A percentile compares a stretch with the other conserved stretches of the same genome.
Evolutionary conservation across 176 grass and related monocot genomes (phyloP).

Genomic region (Zoysia pacifica): DNA sequence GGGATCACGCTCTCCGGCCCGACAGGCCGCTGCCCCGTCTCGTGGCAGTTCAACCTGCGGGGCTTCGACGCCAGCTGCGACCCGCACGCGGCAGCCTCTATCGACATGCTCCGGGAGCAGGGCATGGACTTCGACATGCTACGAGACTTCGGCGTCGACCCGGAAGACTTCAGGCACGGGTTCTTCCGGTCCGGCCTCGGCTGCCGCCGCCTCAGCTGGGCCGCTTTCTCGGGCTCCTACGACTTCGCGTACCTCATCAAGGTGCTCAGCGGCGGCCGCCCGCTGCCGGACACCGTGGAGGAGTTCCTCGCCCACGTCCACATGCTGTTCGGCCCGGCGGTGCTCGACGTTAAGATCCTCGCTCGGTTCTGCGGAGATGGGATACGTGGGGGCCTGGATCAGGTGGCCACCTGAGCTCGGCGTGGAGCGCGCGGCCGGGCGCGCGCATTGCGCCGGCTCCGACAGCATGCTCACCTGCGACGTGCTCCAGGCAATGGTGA

Average conservation of each 20-base stretch:
- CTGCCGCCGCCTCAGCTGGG: not conserved
- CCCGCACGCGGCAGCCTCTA: conserved; percentile 20
- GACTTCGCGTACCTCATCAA: conserved; percentile 50
- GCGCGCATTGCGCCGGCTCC: conserved; percentile 47
- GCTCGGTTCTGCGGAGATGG: conserved; percentile 29
- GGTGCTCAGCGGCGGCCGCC: conserved; percentile 2
- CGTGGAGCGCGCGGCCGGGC: conserved; percentile 25
- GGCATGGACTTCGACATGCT: conserved; percentile 23
- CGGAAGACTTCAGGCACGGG: not conserved
- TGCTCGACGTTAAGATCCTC: conserved; percentile 47
- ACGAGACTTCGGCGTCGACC: not conserved
- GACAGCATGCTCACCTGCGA: conserved; percentile 57
- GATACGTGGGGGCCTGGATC: conserved; percentile 12
- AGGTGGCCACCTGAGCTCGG: conserved; percentile 27
- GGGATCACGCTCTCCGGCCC: conserved; percentile 22
- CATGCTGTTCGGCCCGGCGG: not conserved
- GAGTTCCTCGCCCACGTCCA: conserved; percentile 17
- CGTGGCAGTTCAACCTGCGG: conserved; percentile 55
- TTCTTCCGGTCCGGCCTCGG: conserved; percentile 31
- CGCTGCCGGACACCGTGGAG: conserved; percentile 34
- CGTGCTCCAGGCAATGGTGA: not conserved
- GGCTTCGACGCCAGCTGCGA: conserved; percentile 34
- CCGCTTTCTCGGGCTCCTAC: conserved; percentile 42
- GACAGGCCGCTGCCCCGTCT: conserved; percentile 4
- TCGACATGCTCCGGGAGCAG: conserved; percentile 44